phyloP scores from a whole-genome alignment of 192 early-diverging fungal species.

The Coemansia sp. region DNA sequence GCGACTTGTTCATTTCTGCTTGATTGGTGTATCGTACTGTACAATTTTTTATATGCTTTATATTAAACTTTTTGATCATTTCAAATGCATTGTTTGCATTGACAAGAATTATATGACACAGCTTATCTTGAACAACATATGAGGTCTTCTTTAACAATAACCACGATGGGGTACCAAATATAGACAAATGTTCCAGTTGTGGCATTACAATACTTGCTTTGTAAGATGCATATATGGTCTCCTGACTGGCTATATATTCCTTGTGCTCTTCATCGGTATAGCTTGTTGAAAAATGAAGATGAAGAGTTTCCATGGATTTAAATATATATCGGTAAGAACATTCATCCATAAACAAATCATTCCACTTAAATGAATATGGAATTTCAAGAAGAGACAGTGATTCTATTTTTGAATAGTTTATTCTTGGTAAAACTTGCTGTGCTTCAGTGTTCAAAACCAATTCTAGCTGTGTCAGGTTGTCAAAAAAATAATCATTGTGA shows the following conservation, averaged over 20 bases:
- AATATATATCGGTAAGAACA: background rate
- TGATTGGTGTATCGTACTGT: too few species aligned
- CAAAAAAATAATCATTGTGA: background rate
- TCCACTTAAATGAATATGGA: background rate
- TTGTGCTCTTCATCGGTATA: background rate
- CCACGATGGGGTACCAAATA: too few species aligned
- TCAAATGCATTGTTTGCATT: too few species aligned
- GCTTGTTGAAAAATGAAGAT: background rate
- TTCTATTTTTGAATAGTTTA: background rate
- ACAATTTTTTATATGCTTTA: too few species aligned
- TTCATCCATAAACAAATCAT: background rate
- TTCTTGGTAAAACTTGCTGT: background rate
- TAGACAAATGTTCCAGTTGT: too few species aligned
- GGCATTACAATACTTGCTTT: too few species aligned
- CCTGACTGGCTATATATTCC: background rate
- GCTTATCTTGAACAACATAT: too few species aligned
- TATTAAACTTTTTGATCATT: too few species aligned
- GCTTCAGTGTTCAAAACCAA: background rate
- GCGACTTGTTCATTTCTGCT: too few species aligned
- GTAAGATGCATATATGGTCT: too few species aligned
- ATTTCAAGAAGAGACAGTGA: background rate
- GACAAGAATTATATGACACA: too few species aligned
- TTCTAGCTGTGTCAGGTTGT: background rate
- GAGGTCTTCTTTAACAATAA: too few species aligned
- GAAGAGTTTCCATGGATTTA: background rate